Percentiles rank a stretch among this genome's conserved stretches.
Conservation (phyloP, 345 rosid genomes). For the Lepidium sativum region DNA sequence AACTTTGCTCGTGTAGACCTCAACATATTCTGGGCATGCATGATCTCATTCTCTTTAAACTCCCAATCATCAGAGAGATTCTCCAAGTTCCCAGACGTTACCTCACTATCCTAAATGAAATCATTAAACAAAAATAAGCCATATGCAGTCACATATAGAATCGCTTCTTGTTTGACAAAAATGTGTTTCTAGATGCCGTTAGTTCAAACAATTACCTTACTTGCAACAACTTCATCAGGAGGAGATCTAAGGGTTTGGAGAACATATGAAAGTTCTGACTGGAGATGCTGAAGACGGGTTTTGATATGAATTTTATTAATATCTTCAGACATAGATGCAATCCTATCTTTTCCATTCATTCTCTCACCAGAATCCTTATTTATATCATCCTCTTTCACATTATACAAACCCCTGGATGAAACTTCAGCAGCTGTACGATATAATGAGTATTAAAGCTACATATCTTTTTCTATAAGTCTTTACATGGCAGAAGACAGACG, state of each 20-base stretch:
- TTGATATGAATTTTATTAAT: conserved; percentile 32
- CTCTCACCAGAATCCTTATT: conserved; percentile 20
- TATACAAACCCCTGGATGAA: conserved; percentile 7
- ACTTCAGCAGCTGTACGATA: conserved; percentile 51
- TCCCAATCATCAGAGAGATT: conserved; percentile 78
- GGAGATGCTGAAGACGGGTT: conserved; percentile 58
- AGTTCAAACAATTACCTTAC: conserved; percentile 30
- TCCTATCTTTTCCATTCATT: conserved; percentile 26
- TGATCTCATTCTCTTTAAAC: conserved; percentile 74
- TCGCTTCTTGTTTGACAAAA: not conserved
- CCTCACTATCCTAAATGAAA: conserved; percentile 16
- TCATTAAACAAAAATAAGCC: conserved; percentile 8
- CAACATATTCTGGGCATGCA: conserved; percentile 53
- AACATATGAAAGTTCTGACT: conserved; percentile 68
- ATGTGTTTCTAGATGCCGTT: not conserved
- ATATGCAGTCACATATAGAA: conserved; percentile 1
- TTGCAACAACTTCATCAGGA: conserved; percentile 28
- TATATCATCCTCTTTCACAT: conserved; percentile 18
- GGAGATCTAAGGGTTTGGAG: conserved; percentile 55
- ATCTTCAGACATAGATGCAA: conserved; percentile 26
- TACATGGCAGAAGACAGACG: not conserved
- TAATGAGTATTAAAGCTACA: conserved; percentile 1
- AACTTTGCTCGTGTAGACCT: conserved; percentile 77
- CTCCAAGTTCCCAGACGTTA: conserved; percentile 30
- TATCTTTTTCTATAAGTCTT: not conserved